phyloP scores from a whole-genome alignment of 73 alveolate species.

The Blepharisma japonicum region DNA sequence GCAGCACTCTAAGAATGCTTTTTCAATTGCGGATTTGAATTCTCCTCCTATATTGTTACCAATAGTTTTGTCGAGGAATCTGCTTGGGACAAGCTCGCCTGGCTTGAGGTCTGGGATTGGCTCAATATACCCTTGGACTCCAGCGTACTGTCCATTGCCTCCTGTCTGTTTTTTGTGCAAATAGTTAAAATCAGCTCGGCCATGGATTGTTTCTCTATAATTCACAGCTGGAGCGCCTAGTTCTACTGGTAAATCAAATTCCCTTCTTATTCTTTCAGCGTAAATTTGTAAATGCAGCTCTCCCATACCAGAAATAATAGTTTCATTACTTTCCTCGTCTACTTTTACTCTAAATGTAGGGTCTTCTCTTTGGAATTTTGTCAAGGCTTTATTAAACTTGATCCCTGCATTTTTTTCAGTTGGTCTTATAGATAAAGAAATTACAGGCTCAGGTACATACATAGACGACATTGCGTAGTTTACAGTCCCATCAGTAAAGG shows the following conservation, averaged over 20 bases:
- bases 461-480: constrained; percentile 58
- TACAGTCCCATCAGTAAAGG: constrained; percentile 68
- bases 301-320: constrained; percentile 97
- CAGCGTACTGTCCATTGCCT: constrained; percentile 96
- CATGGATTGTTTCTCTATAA: constrained; percentile 81
- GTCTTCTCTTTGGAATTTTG: constrained; percentile 80
- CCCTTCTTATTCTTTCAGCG: constrained; percentile 93
- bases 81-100: constrained; percentile 25
- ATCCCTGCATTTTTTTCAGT: constrained; percentile 50
- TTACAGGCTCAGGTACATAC: constrained; percentile 91
- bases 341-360: constrained; percentile 78
- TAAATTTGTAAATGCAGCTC: constrained; percentile 89
- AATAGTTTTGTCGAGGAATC: constrained; percentile 48
- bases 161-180: constrained; percentile 93
- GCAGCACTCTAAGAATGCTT: constrained; percentile 76
- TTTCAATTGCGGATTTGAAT: constrained; percentile 85
- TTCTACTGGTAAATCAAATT: constrained; percentile 67
- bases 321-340: constrained; percentile 89
- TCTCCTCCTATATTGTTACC: constrained; percentile 81
- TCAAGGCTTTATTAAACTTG: constrained; percentile 67
- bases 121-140: constrained; percentile 60
- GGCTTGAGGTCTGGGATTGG: constrained; percentile 52
- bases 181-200: constrained; percentile 69
- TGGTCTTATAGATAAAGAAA: constrained; percentile 74
- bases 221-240: constrained; percentile 95